Evolutionary conservation across 2,329 filamentous ascomycete genomes (phyloP), one percentile per base, ranked within the genome.

Genomic region (Reticulascus tulasneorum): DNA sequence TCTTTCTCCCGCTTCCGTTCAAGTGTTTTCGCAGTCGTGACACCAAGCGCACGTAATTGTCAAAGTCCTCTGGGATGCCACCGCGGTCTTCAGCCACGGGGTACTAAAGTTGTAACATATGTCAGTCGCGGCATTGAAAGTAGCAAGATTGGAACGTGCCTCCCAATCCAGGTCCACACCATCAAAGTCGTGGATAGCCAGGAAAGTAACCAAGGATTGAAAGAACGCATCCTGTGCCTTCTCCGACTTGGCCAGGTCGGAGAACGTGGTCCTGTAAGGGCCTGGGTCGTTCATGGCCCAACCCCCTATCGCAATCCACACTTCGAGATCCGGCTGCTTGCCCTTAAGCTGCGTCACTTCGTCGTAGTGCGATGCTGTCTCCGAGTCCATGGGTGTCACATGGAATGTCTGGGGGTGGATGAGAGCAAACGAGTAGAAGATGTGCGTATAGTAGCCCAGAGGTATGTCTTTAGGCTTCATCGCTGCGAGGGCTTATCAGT

Each of bases 11-110:
- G 23, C 33, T 33, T 5, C n/a, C 7, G 23, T 29, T 30, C 23
- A 35, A 33, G 10, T 15, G n/a, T 16, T 25, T 22, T 23, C 15
- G 29, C 8, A 6, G 69, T 73, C 62, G 70, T 80, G 77, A 49
- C 7, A 46, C 23, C 4, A 47, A 23, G 10, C 17, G 36, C 19
- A 39, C 33, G 20, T 33, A 44, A 25, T 47, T 49, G 18, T 37
- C 33, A 23, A 35, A 40, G 37, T 49, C 47, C 3, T 34, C 35
- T 10, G 24, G 19, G 11, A 40, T 23, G 17, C 45, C 43, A 5
- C 40, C 40, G 1, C 43, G 37, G 30, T 49, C 46, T 1, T 35
- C 34, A 12, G 46, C 45, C 9, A 39, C 42, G 3, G 46, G 45
- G 16, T 33, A 33, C 19, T 41, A 50, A n/a, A 19, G 20, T 19